phyloP scores from a whole-genome alignment of 2,329 filamentous ascomycete species.

The Ascochyta clinopodiicola region DNA sequence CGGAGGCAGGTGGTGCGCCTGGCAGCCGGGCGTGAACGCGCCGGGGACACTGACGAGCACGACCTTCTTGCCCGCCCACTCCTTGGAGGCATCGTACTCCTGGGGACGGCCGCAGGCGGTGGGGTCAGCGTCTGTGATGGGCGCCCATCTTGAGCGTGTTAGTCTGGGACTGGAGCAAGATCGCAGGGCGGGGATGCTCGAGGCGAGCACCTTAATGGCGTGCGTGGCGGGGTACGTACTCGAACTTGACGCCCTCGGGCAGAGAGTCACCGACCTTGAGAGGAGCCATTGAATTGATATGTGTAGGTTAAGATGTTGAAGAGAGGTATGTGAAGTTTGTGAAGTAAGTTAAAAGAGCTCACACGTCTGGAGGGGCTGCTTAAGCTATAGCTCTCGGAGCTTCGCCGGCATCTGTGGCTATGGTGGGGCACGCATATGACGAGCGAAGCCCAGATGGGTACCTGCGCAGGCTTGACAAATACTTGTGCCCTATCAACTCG shows the following conservation, averaged over 20 bases:
- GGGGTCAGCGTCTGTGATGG: slow-evolving; percentile 74
- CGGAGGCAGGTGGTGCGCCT: slow-evolving; percentile 78
- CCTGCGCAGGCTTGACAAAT: slow-evolving; percentile 19
- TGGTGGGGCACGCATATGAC: slow-evolving; percentile 17
- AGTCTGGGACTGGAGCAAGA: neutral
- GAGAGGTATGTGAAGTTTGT: neutral
- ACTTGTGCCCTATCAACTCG: slow-evolving; percentile 13
- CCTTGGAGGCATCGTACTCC: slow-evolving; percentile 79
- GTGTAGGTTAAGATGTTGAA: neutral
- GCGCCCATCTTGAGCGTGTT: slow-evolving; percentile 68
- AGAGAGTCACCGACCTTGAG: slow-evolving; percentile 84
- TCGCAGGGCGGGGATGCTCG: neutral
- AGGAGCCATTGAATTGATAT: slow-evolving; percentile 60
- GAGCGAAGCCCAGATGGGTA: slow-evolving; percentile 11
- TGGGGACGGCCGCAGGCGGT: slow-evolving; percentile 79
- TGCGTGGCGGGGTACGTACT: slow-evolving; percentile 54
- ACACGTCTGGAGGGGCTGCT: slow-evolving; percentile 18
- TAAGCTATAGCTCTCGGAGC: slow-evolving; percentile 18
- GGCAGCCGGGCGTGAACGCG: slow-evolving; percentile 73
- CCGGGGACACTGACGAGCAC: slow-evolving; percentile 73
- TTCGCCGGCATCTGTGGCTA: slow-evolving; percentile 2
- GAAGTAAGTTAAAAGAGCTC: slow-evolving; percentile 5
- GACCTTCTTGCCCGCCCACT: slow-evolving; percentile 74
- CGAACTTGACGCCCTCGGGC: slow-evolving; percentile 80
- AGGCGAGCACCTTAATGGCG: slow-evolving; percentile 7